phyloP scores from a whole-genome alignment of 163 green algal genomes.

The Smithsoniella earleae region DNA sequence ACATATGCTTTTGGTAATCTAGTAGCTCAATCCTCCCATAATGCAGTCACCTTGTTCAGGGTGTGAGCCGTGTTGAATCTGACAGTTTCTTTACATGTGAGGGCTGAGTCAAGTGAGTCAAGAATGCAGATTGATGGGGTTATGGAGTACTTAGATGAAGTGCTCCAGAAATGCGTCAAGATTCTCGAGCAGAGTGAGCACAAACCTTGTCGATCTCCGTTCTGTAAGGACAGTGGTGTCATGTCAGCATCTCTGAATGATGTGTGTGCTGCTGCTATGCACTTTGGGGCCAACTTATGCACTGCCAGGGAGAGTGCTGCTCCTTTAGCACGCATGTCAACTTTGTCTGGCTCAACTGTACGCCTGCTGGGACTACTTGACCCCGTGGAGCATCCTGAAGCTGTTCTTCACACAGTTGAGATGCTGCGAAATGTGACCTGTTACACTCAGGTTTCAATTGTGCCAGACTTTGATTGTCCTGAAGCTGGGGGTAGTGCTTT shows the following conservation, averaged over 20 bases:
- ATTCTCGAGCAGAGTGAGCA: neutral
- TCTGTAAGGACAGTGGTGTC: too few species aligned
- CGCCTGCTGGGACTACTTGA: neutral
- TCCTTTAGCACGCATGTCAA: neutral
- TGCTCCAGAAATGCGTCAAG: neutral
- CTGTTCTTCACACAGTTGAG: neutral
- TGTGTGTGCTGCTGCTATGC: neutral
- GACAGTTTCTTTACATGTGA: neutral
- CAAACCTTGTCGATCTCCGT: neutral
- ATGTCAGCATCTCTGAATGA: neutral
- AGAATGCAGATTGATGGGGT: slow-evolving; percentile 23
- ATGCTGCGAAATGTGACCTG: slow-evolving; percentile 20
- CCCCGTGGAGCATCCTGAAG: neutral
- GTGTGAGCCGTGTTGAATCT: neutral
- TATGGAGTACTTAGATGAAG: neutral
- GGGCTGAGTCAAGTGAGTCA: neutral
- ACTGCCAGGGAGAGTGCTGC: neutral
- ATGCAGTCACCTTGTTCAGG: neutral
- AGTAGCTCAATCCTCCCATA: neutral
- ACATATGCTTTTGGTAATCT: slow-evolving; percentile 30
- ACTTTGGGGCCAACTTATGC: slow-evolving; percentile 20
- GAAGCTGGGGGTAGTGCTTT: slow-evolving; percentile 21
- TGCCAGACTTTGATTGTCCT: slow-evolving; percentile 13
- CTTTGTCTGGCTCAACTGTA: neutral
- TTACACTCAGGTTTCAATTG: neutral